Percentiles rank a stretch among this genome's conserved stretches.
Evolutionary conservation across 129 eudicot genomes (phyloP).

Genomic region (Lactuca sativa): DNA sequence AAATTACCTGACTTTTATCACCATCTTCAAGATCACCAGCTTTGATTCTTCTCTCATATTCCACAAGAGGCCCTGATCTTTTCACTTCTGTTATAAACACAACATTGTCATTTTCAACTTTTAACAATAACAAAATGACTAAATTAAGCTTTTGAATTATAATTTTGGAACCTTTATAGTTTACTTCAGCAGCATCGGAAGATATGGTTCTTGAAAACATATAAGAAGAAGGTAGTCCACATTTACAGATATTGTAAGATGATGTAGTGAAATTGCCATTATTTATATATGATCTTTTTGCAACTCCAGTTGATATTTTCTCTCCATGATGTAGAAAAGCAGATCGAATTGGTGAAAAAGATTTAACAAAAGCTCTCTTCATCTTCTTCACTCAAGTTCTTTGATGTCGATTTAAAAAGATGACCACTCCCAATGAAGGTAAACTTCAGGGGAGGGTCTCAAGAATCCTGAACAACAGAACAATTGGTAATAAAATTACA

Average conservation of each 20-base stretch:
- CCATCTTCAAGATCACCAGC: conserved; percentile 92
- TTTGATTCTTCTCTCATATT: conserved; percentile 75
- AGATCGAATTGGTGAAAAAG: conserved; percentile 34
- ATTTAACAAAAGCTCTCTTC: conserved; percentile 45
- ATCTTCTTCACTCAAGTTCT: conserved; percentile 42
- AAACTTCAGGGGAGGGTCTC: conserved; percentile 26
- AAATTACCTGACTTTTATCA: conserved; percentile 71
- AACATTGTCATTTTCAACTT: not conserved
- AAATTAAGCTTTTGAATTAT: too few species aligned
- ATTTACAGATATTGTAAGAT: conserved; percentile 27
- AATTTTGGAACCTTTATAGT: conserved; percentile 38
- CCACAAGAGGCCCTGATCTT: conserved; percentile 74
- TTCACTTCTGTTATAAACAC: conserved; percentile 33
- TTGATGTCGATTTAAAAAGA: conserved; percentile 10
- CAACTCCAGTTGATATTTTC: conserved; percentile 14
- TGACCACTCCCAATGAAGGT: conserved; percentile 32
- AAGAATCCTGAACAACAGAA: conserved; percentile 12
- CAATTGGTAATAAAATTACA: not conserved
- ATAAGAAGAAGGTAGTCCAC: conserved; percentile 31
- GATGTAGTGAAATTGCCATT: conserved; percentile 13
- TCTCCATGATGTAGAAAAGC: conserved; percentile 34
- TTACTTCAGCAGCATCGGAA: conserved; percentile 44
- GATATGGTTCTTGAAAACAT: conserved; percentile 42
- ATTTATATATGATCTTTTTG: conserved; percentile 32
- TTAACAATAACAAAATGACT: not conserved